Evolutionary conservation across 768 basidiomycete genomes (phyloP), one percentile per base, ranked within the genome.

Genomic region (Mycena albidolilacea): DNA sequence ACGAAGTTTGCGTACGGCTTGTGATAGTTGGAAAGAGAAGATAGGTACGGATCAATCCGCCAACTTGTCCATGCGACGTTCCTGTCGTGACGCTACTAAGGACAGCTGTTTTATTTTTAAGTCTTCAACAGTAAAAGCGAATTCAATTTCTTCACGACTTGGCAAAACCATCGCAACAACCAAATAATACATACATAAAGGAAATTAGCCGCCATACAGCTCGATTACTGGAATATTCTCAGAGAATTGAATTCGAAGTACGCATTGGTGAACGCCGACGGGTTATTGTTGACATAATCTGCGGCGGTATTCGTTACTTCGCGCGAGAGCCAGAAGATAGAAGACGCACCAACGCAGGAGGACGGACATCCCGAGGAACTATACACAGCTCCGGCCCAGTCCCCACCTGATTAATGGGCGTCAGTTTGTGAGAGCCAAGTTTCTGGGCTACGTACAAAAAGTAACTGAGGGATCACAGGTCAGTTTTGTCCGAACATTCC

Each of bases 181-280:
- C 30, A 30, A 30, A 30, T 30, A 30, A 30, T 30, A 30, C 30
- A 30, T 30, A 30, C 30, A 30, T 30, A 30, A 30, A 30, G 30
- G 30, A 30, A 30, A 30, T 30, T 30, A 30, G 30, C 30, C 30
- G 2, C 30, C 30, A 30, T 30, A 30, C 30, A 30, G 30, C 30
- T 30, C 30, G 30, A 98, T 54, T 23, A 65, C 50, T 65, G 50
- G 54, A 43, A 67, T 30, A 86, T 80, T 70, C 86, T 88, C 65
- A 94, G 80, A 62, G 87, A 88, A 59, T 87, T 85, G 79, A 95
- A 87, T 55, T 93, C 89, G 82, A 93, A 95, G 84, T 90, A 94
- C 0, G 94, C 92, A 41, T 92, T 83, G 11, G 75, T 74, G 81
- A 95, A 95, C 12, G 90, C 91, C 4, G 81, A 79, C 1, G 94